Evolutionary conservation across 305 asterid species (phyloP).

Genomic region (Ajuga reptans): DNA sequence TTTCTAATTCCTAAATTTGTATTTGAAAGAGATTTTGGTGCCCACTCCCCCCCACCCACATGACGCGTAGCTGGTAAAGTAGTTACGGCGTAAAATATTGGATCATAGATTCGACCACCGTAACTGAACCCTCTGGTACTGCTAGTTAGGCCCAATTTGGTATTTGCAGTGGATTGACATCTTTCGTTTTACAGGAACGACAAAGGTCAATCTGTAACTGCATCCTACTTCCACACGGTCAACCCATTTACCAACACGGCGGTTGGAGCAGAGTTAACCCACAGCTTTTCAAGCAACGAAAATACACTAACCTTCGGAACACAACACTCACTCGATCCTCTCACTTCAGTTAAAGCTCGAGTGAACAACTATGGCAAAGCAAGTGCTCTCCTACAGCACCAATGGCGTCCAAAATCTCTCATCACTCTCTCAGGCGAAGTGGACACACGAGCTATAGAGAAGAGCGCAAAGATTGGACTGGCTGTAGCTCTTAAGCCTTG

Average conservation of each 20-base stretch:
- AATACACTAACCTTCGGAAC: conserved; percentile 73
- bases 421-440: conserved; percentile 89
- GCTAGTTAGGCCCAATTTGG: no score
- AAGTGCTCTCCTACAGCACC: conserved; percentile 82
- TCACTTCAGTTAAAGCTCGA: conserved; percentile 77
- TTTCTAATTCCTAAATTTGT: not conserved
- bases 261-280: conserved; percentile 88
- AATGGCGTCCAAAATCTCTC: conserved; percentile 80
- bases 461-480: conserved; percentile 79
- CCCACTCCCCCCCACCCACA: no score
- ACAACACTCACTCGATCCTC: conserved; percentile 71
- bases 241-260: conserved; percentile 71
- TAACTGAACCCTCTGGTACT: no score
- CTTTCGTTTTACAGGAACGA: conserved; percentile 45
- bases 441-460: conserved; percentile 83
- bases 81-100: no score
- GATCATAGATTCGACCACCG: no score
- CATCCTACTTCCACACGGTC: conserved; percentile 75
- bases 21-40: no score
- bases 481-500: conserved; percentile 87
- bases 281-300: conserved; percentile 69
- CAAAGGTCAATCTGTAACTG: conserved; percentile 59
- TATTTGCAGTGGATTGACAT: no score
- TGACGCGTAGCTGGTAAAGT: no score
- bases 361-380: conserved; percentile 78